Conservation (phyloP, 83 land plant genomes). For the Picea engelmannii region DNA sequence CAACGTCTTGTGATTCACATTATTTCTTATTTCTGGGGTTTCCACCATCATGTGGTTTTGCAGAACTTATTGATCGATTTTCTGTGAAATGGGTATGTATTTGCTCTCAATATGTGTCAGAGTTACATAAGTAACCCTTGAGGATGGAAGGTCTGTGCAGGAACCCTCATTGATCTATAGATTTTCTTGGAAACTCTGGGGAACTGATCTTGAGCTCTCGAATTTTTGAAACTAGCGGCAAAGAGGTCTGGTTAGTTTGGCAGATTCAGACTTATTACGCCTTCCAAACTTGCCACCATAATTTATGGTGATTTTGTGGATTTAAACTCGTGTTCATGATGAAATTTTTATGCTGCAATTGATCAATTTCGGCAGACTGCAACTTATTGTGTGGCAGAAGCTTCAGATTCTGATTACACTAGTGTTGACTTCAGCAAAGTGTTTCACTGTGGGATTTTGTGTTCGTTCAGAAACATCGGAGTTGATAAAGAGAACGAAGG, state of each 20-base stretch:
- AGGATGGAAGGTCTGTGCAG: not conserved
- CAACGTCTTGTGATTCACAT: not conserved
- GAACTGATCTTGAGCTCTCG: not conserved
- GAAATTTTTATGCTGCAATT: not conserved
- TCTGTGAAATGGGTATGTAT: not conserved
- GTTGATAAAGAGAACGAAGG: not conserved
- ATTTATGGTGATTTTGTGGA: not conserved
- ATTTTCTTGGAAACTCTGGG: too few species aligned
- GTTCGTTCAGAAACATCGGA: not conserved
- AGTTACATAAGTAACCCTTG: not conserved
- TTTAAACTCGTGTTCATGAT: not conserved
- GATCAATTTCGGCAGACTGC: not conserved
- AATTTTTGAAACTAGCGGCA: not conserved
- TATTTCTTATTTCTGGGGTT: not conserved
- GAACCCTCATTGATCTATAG: not conserved
- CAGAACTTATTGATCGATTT: not conserved
- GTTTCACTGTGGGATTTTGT: not conserved
- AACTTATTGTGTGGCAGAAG: not conserved
- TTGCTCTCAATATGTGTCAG: not conserved
- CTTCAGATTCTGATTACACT: not conserved
- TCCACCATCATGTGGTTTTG: not conserved
- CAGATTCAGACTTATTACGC: not conserved
- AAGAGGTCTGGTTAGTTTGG: not conserved
- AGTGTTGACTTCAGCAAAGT: not conserved
- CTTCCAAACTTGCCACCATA: not conserved